Evolutionary conservation across 2,329 filamentous ascomycete species (phyloP).

Genomic region (Bipolaris zeicola): DNA sequence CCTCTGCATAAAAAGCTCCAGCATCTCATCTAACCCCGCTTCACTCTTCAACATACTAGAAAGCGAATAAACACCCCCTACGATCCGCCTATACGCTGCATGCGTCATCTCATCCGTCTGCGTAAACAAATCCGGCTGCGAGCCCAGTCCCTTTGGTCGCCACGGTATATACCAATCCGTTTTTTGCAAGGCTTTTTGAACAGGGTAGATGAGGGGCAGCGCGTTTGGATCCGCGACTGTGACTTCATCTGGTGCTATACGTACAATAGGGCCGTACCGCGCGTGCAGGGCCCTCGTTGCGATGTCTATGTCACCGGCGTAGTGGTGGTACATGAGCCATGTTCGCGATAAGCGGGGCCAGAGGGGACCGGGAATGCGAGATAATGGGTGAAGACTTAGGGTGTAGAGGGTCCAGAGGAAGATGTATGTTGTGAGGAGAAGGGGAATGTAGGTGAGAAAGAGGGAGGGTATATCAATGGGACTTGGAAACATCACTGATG

Average conservation of each 20-base stretch:
- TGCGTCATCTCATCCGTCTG: slow-evolving; percentile 21
- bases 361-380: slow-evolving; percentile 28
- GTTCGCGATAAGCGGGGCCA: slow-evolving; percentile 32
- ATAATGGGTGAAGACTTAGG: slow-evolving; percentile 27
- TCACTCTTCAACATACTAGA: slow-evolving; percentile 24
- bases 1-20: slow-evolving; percentile 13
- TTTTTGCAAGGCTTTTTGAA: slow-evolving; percentile 27
- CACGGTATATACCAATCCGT: slow-evolving; percentile 32
- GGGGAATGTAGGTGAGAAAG: slow-evolving; percentile 5
- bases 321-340: slow-evolving; percentile 33
- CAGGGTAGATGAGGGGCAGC: slow-evolving; percentile 27
- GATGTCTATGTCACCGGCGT: slow-evolving; percentile 28
- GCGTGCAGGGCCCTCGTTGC: slow-evolving; percentile 20
- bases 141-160: slow-evolving; percentile 20
- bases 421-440: slow-evolving; percentile 10
- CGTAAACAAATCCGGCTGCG: slow-evolving; percentile 25
- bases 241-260: slow-evolving; percentile 53
- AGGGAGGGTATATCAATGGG: background rate
- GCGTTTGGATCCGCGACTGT: slow-evolving; percentile 21
- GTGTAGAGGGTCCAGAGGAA: slow-evolving; percentile 23
- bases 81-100: slow-evolving; percentile 17
- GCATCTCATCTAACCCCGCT: slow-evolving; percentile 17
- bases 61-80: slow-evolving; percentile 23
- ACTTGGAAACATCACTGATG: background rate
- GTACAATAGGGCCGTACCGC: slow-evolving; percentile 52